Evolutionary conservation across 768 basidiomycete species (phyloP).

Genomic region (Cystofilobasidium ferigula): DNA sequence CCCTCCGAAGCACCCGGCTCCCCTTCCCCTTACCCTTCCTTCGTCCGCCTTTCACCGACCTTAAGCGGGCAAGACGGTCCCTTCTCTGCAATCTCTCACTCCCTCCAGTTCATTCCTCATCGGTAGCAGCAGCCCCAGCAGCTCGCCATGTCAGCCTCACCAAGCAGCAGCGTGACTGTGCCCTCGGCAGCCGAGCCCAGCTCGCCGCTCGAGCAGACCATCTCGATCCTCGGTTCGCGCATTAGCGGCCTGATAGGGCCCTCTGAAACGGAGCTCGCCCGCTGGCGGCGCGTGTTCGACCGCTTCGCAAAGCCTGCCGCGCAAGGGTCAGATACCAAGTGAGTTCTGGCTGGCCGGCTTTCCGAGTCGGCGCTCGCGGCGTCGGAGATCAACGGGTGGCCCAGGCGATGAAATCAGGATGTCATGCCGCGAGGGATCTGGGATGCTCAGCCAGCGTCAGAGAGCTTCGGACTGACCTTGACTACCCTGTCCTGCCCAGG

Average conservation of each 20-base stretch:
- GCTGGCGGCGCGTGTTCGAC: neutral
- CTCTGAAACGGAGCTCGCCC: neutral
- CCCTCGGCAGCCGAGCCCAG: neutral
- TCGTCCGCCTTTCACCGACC: too few relatives aligned
- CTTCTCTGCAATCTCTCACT: too few relatives aligned
- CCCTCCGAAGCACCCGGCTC: too few relatives aligned
- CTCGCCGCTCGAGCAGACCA: constrained; percentile 7
- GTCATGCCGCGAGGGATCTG: too few relatives aligned
- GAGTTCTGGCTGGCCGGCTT: neutral
- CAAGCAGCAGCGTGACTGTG: neutral
- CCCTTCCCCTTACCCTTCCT: too few relatives aligned
- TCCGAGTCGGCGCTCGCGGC: neutral
- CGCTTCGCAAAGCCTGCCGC: neutral
- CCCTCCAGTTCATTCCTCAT: too few relatives aligned
- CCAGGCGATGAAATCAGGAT: neutral
- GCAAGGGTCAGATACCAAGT: neutral
- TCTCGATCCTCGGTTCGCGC: neutral
- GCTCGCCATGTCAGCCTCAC: too few relatives aligned
- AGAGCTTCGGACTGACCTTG: neutral
- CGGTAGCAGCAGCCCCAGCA: too few relatives aligned
- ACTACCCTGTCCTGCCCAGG: constrained; percentile 41
- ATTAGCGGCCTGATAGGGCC: neutral
- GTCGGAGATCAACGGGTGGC: neutral
- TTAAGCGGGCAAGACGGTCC: too few relatives aligned
- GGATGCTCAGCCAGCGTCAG: too few relatives aligned